Evolutionary conservation across 1,284 basidiomycete species (phyloP), one percentile per base, ranked within the genome.

Genomic region (Meripilus lineatus): DNA sequence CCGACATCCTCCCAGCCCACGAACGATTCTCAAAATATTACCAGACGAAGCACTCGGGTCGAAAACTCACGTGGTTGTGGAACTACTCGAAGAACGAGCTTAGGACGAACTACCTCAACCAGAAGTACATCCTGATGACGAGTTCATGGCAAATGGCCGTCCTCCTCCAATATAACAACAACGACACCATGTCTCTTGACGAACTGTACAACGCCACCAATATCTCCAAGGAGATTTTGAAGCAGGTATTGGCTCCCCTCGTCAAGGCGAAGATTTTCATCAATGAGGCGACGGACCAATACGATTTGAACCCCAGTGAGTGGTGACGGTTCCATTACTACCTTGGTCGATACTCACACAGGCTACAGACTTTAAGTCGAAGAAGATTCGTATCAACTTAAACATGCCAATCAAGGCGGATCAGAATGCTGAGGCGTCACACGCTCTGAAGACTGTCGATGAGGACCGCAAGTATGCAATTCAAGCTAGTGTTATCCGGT

Each of bases 401-500:
- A 98, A 99, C 66, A 78, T 87, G 61, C 91, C 93, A 0, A 89
- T 99, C 67, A 94, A 93, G 71, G 81, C 92, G 1, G 95, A 98
- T 65, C 85, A 90, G 48, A 96, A 95, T 74, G 83, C 87, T 3
- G 96, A 99, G 65, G 81, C 85, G 6, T 79, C 77, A 5, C 93
- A 98, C 51, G 92, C 98, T 1, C 72, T 95, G 57, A 94, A 95
- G 74, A 89, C 88, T 21, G 94, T 99, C 7, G 95, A 99, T 55
- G 95, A 99, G 68, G 95, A 99, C 63, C 82, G 95, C 50, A 95
- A 96, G 72, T 89, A 96, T 61, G 83, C 96, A 47, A 93, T 98
- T 48, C 96, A 99, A 64, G 95, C 95, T 13, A 95, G 91, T 13
- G 96, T 99, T 58, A 95, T 99, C 40, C 86, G 91, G 86, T 91